Percentiles rank a stretch among this genome's conserved stretches.
Conservation (phyloP, 352 stramenopile species). For the Pythium catenulatum region DNA sequence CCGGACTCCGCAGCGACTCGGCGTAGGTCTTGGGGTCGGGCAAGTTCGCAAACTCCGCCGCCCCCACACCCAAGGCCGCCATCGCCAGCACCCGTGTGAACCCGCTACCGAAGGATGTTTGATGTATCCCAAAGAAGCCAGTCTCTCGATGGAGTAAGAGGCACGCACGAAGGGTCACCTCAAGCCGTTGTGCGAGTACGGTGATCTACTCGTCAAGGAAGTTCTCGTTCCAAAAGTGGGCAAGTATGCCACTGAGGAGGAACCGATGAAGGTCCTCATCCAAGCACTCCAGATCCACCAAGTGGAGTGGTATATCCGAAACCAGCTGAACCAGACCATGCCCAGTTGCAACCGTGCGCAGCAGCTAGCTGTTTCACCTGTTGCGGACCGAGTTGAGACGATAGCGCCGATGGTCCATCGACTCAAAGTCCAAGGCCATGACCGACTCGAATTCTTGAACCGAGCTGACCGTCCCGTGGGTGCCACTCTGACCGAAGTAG, state of each 20-base stretch:
- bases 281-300: conserved; percentile 11
- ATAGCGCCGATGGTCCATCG: background rate
- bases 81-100: no score
- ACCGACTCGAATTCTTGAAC: no score
- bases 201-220: conserved; percentile 7
- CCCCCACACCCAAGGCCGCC: background rate
- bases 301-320: background rate
- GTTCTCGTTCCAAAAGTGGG: conserved; percentile 3
- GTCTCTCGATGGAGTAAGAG: no score
- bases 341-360: background rate
- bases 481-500: no score
- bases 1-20: background rate
- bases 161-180: no score
- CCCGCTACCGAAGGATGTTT: no score
- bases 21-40: conserved; percentile 20
- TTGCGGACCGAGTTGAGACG: no score
- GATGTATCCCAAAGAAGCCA: no score
- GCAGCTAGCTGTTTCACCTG: no score
- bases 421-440: background rate
- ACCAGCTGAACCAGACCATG: background rate
- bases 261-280: background rate
- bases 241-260: background rate
- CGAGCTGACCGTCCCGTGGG: no score
- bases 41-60: background rate
- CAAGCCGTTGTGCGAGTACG: conserved; percentile 11